Evolutionary conservation across 1,139 yeast genomes (phyloP).

Genomic region (Chernovozyma aurita): DNA sequence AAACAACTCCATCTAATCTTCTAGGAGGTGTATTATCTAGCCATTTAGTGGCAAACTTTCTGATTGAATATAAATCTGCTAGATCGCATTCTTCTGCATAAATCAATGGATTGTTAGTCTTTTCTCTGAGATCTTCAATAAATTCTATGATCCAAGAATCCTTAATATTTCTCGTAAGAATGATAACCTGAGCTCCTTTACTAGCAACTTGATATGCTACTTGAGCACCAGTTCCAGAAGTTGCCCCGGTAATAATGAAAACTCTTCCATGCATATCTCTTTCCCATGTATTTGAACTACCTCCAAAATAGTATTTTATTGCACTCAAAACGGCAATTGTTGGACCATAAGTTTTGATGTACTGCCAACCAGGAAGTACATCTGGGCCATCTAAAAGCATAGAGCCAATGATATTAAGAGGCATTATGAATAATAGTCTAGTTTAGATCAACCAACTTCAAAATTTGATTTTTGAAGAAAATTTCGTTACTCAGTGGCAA

Average conservation of each 20-base stretch:
- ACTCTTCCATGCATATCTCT: constrained; percentile 90
- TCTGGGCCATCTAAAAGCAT: constrained; percentile 68
- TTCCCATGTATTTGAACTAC: constrained; percentile 82
- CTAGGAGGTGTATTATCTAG: constrained; percentile 88
- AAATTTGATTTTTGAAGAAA: too few relatives aligned
- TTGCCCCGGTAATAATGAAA: constrained; percentile 73
- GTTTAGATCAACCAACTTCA: too few relatives aligned
- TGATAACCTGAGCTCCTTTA: constrained; percentile 81
- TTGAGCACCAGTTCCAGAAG: constrained; percentile 83
- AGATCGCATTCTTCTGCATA: constrained; percentile 89
- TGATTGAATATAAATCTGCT: constrained; percentile 65
- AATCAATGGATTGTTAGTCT: constrained; percentile 65
- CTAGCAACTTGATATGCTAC: constrained; percentile 69
- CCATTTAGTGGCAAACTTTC: constrained; percentile 94
- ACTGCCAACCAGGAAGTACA: constrained; percentile 65
- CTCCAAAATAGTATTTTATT: constrained; percentile 70
- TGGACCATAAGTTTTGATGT: constrained; percentile 47
- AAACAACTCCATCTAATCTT: constrained; percentile 79
- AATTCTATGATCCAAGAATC: constrained; percentile 81
- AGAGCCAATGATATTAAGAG: constrained; percentile 69
- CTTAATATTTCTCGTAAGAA: constrained; percentile 59
- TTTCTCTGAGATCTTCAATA: constrained; percentile 69
- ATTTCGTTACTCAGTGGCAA: too few relatives aligned
- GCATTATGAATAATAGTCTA: constrained; percentile 56
- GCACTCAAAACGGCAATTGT: constrained; percentile 31